A percentile compares a stretch with the other conserved stretches of the same genome.
Conservation (phyloP, 805 yeast species). For the Candida patagonica region DNA sequence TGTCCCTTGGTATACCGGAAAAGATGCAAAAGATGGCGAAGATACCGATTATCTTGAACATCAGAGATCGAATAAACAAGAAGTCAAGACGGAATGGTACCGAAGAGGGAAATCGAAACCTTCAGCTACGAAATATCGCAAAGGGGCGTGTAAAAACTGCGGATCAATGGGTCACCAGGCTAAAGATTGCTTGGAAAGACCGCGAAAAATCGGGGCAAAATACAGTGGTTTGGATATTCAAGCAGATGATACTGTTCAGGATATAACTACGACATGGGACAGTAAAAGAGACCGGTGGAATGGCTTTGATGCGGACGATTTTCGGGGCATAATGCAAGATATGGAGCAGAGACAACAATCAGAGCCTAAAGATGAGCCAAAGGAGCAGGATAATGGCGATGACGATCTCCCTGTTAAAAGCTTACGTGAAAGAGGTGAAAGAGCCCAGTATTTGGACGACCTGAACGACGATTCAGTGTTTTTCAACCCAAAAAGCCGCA, state of each 20-base stretch:
- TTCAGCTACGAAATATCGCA: constrained; percentile 27
- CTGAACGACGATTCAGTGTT: constrained; percentile 35
- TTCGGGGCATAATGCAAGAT: constrained; percentile 37
- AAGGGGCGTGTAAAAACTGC: constrained; percentile 47
- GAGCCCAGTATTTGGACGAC: constrained; percentile 57
- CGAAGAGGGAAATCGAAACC: constrained; percentile 25
- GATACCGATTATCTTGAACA: constrained; percentile 21
- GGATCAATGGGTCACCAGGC: constrained; percentile 43
- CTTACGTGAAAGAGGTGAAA: constrained; percentile 64
- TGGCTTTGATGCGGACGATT: constrained; percentile 61
- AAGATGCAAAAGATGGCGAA: constrained; percentile 9
- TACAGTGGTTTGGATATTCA: constrained; percentile 26
- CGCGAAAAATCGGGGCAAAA: constrained; percentile 34
- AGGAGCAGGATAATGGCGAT: constrained; percentile 26
- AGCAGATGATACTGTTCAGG: constrained; percentile 22
- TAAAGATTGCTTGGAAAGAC: constrained; percentile 51
- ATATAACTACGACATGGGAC: constrained; percentile 42
- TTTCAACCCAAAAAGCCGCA: constrained; percentile 32
- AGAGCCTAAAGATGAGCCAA: constrained; percentile 32
- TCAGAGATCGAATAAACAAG: constrained; percentile 17
- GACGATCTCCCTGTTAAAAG: constrained; percentile 24
- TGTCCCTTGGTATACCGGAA: constrained; percentile 28
- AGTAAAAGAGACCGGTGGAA: constrained; percentile 74
- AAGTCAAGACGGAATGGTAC: constrained; percentile 23
- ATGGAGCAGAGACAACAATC: constrained; percentile 17